Evolutionary conservation across 176 grass and related monocot genomes (phyloP).

Genomic region (Cymbopogon citratus): DNA sequence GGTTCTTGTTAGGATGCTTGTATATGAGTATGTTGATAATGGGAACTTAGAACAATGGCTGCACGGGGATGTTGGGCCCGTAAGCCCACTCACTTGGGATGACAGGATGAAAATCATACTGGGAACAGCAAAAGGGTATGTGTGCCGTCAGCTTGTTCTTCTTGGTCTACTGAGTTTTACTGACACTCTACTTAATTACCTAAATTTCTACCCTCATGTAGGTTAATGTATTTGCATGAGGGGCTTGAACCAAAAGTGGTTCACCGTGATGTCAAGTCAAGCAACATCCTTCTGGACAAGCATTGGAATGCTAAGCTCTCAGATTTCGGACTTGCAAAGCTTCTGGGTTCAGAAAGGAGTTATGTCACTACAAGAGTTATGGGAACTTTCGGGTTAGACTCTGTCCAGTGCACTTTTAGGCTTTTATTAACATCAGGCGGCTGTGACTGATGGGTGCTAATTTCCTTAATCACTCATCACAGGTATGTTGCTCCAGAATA

Average conservation of each 20-base stretch:
- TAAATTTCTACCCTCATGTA: slow-evolving; percentile 18
- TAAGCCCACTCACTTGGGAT: slow-evolving; percentile 85
- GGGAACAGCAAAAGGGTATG: slow-evolving; percentile 87
- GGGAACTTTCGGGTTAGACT: slow-evolving; percentile 95
- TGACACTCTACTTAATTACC: not conserved
- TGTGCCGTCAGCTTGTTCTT: not conserved
- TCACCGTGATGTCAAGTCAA: slow-evolving; percentile 96
- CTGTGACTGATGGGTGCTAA: not conserved
- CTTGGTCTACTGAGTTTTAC: not conserved
- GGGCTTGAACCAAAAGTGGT: slow-evolving; percentile 95
- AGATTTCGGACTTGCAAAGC: slow-evolving; percentile 91
- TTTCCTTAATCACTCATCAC: slow-evolving; percentile 11
- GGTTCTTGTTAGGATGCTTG: slow-evolving; percentile 67
- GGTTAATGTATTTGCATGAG: slow-evolving; percentile 95
- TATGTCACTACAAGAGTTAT: slow-evolving; percentile 96
- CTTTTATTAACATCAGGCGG: not conserved
- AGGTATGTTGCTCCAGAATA: slow-evolving; percentile 98
- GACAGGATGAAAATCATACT: slow-evolving; percentile 81
- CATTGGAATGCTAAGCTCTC: slow-evolving; percentile 92
- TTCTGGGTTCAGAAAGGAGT: slow-evolving; percentile 65
- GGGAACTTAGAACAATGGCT: slow-evolving; percentile 97
- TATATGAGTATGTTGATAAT: slow-evolving; percentile 89
- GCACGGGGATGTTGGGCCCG: slow-evolving; percentile 73
- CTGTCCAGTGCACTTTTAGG: not conserved
- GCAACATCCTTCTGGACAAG: slow-evolving; percentile 91